Conservation (phyloP, 2,329 filamentous ascomycete species). For the Penicillium nordicum region DNA sequence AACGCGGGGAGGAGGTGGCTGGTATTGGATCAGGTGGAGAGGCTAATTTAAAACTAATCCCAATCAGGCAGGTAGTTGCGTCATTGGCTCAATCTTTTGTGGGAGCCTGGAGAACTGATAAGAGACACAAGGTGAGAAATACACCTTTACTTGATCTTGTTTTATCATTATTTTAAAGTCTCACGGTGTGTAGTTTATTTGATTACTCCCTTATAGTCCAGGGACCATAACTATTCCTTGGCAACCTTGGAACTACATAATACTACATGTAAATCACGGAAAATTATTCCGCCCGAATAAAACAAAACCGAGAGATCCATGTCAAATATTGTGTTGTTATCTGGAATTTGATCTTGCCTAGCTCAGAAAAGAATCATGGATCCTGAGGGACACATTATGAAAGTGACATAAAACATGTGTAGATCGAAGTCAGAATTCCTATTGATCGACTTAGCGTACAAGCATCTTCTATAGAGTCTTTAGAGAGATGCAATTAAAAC, state of each 20-base stretch:
- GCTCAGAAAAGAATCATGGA: neutral
- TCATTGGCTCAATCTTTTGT: neutral
- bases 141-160: neutral
- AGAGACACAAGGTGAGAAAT: neutral
- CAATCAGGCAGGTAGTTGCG: conserved; percentile 13
- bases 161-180: neutral
- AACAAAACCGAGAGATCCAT: neutral
- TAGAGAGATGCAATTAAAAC: neutral
- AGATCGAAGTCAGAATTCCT: neutral
- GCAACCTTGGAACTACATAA: neutral
- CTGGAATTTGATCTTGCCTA: neutral
- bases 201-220: neutral
- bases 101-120: neutral
- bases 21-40: conserved; percentile 9
- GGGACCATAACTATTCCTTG: neutral
- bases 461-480: neutral
- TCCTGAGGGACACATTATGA: neutral
- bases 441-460: neutral
- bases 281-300: neutral
- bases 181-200: neutral
- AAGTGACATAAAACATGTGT: neutral
- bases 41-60: conserved; percentile 13
- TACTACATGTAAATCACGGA: neutral
- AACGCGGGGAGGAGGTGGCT: conserved; percentile 8
- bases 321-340: neutral